A percentile compares a stretch with the other conserved stretches of the same genome.
Evolutionary conservation across 2,329 filamentous ascomycete species (phyloP).

Genomic region (Blastomyces silverae): DNA sequence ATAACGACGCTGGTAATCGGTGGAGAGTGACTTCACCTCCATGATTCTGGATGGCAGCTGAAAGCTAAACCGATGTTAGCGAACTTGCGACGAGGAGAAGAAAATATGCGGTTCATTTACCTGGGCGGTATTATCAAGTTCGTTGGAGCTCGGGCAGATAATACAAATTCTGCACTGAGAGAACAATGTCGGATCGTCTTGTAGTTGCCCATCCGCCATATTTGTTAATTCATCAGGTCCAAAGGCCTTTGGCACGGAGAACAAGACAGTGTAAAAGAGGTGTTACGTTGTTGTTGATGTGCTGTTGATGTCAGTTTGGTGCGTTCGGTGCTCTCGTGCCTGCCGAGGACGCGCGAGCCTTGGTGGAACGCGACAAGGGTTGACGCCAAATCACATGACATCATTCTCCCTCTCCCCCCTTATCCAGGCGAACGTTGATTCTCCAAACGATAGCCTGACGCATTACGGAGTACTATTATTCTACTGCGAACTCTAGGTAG

Average conservation of each 20-base stretch:
- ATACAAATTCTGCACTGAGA: conserved; percentile 43
- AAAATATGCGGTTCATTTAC: conserved; percentile 27
- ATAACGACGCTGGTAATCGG: conserved; percentile 33
- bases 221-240: background rate
- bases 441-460: background rate
- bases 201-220: conserved; percentile 26
- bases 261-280: background rate
- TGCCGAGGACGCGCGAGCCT: background rate
- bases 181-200: conserved; percentile 36
- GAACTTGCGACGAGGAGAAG: conserved; percentile 5
- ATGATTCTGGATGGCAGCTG: conserved; percentile 42
- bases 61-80: conserved; percentile 20
- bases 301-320: background rate
- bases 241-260: background rate
- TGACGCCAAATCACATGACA: conserved; percentile 10
- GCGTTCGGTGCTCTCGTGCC: background rate
- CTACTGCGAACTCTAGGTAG: background rate
- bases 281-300: background rate
- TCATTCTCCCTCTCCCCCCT: too few species aligned
- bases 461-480: too few species aligned
- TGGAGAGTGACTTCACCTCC: conserved; percentile 45
- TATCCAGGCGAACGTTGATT: too few species aligned
- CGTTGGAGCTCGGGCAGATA: conserved; percentile 39
- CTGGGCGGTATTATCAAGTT: conserved; percentile 36
- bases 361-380: background rate